Base-by-base conservation (phyloP, 495 filamentous ascomycete species). In the Tuber indicum region DNA sequence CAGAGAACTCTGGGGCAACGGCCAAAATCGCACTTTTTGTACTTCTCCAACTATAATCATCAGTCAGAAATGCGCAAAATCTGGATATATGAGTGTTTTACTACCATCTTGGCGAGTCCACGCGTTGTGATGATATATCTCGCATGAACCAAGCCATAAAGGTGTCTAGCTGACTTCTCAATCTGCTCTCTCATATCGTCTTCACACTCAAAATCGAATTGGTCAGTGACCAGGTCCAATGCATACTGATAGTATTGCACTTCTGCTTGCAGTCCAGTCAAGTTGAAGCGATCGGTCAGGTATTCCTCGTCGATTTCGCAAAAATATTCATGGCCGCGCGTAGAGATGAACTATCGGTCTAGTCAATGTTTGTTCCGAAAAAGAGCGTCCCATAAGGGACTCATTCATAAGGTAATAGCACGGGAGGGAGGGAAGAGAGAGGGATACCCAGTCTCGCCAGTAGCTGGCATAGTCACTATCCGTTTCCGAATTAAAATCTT, bases 231-330 rank as follows among this genome's bases (percentile, higher is more conserved):
- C n/a, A 99, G 89, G 83, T 99, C 96, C 43, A 99, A 89, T 17
- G 96, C 96, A 89, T 98, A 96, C 84, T 99, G 95, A 83, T 99
- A 99, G 87, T 98, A 97, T 77, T 96, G 92, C 8, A 99, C 96
- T 84, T 99, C 96, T 46, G 94, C 93, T 84, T 98, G 98, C 46
- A 99, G 89, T 66, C 95, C 96, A 17, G 96, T 99, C 46, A 99
- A 87, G 85, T 99, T 99, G 88, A 99, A 99, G 62, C 96, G 91
- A 84, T 99, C 96, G 72, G 95, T 98, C 26, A 99, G 87, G 84
- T 99, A 99, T 78, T 99, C 96, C 84, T 99, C 96, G 84, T 99
- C 96, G 77, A 99, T 98, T 82, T 99, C 96, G 88, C 96, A 99
- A 80, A 98, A 99, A 85, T 99, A 99, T 84, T 99, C 96, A 86